Evolutionary conservation across 75 land plant genomes (phyloP), one percentile per base, ranked within the genome.

Genomic region (Isoetes taiwanensis): DNA sequence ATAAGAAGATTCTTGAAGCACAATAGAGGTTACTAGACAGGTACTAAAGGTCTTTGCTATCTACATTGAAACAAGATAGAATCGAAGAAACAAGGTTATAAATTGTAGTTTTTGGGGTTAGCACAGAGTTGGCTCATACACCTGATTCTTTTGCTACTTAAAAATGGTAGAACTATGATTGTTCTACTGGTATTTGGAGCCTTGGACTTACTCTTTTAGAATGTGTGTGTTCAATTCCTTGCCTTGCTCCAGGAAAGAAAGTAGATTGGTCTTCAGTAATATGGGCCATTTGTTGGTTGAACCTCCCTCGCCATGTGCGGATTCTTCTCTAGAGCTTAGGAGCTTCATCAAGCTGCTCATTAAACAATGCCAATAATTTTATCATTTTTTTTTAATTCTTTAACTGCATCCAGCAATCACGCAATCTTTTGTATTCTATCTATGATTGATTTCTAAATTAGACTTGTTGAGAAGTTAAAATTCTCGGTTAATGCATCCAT

Each of bases 231-330:
- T 56, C 72, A 11, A 77, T 84, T 28, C 88, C 88, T 0, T 75
- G 77, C 31, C 62, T 75, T 2, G 71, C 64, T 4, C 57, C 76
- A 16, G 81, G 76, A 28, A 76, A 82, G 71, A 63, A 75, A 34
- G 79, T 86, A 8, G 89, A 84, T 56, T 84, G 89, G 89, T 82
- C 82, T 2, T 69, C 86, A 5, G 61, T 84, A 28, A 78, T 82
- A 77, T 67, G 70, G 55, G 86, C 86, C 19, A 84, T 84, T 2
- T 82, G 89, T 57, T 78, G 59, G 82, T 79, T 5, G 79, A 75
- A 11, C 64, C 72, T n/a, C 82, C 86, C 32, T 40, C 50, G 8
- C 42, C 85, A 30, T 79, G 82, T 0, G 50, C 74, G 23, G 57
- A 55, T 31, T 75, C 72, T 0, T 84, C 89, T 0, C 64, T 56